Evolutionary conservation across 208 protist species (phyloP), one percentile per base, ranked within the genome.

Genomic region (Tritrichomonas foetus): DNA sequence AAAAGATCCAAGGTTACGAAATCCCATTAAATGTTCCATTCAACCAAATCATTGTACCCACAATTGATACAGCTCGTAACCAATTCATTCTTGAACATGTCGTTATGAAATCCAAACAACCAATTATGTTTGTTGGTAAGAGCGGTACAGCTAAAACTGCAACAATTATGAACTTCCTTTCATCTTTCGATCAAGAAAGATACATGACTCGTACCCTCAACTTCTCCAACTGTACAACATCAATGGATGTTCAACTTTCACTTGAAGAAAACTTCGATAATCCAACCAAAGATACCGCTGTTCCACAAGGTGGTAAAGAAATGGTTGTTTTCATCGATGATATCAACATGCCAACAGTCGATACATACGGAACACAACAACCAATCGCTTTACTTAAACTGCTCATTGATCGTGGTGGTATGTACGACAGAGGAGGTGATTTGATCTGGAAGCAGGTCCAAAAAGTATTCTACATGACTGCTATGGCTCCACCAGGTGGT

Each of bases 121-220:
- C 98, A 61, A 96, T 99, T 36, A 95, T 99, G 94, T 97, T 99
- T 49, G 96, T 99, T 33, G 99, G 99, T 55, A 97, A 98, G 93
- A 98, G 97, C 82, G 99, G 99, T 47, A 99, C 98, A 16, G 98
- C 98, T 55, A 99, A 99, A 95, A 99, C 99, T 53, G 98, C 98
- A 8, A 99, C 98, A 22, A 98, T 99, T 66, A 96, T 98, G 94
- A 97, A 97, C 20, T 99, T 98, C 95, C 95, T 99, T 33, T 94
- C 95, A 36, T 94, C 96, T 30, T 95, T 99, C 25, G 97, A 98
- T 95, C 95, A 95, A 74, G 94, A 95, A 36, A 89, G 44, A 9
- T 95, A 50, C 94, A 96, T 97, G 95, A 95, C 97, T 41, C 96
- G 99, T 0, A 97, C 97, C 94, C 97, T 99, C 95, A 99, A 99